Percentiles rank a stretch among this genome's conserved stretches.
Evolutionary conservation across 2,329 filamentous ascomycete genomes (phyloP).

Genomic region (Aspergillus niger): DNA sequence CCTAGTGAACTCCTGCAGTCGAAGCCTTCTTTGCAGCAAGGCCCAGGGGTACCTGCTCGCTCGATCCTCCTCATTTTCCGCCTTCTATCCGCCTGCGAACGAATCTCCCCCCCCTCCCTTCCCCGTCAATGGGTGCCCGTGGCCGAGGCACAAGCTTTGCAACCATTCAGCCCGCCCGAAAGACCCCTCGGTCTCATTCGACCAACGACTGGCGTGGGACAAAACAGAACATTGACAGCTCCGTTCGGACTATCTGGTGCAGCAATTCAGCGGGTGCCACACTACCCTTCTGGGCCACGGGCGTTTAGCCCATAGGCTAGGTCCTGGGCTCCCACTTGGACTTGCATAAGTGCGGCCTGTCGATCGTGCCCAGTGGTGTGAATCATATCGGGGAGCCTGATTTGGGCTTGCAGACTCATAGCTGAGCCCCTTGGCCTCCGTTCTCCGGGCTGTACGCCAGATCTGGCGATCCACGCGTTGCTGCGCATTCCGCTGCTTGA

Average conservation of each 20-base stretch:
- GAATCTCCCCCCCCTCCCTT: neutral
- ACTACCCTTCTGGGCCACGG: constrained; percentile 26
- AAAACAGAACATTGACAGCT: constrained; percentile 4
- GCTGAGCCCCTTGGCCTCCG: constrained; percentile 13
- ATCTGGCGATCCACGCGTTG: constrained; percentile 20
- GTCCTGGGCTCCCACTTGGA: constrained; percentile 27
- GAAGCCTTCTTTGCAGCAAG: constrained; percentile 12
- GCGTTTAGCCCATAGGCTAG: constrained; percentile 29
- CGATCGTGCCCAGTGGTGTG: constrained; percentile 28
- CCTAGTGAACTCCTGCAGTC: constrained; percentile 11
- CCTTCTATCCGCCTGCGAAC: neutral
- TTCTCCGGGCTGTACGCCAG: constrained; percentile 16
- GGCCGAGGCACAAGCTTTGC: constrained; percentile 12
- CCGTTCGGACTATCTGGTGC: constrained; percentile 14
- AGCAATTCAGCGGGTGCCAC: constrained; percentile 15
- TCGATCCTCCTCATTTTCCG: neutral
- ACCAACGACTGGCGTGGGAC: constrained; percentile 12
- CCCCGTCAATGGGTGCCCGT: constrained; percentile 11
- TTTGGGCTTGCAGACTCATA: constrained; percentile 19
- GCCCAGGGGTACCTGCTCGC: constrained; percentile 3
- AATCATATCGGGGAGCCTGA: constrained; percentile 11
- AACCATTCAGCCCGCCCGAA: constrained; percentile 12
- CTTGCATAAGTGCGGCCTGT: constrained; percentile 38
- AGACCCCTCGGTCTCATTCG: constrained; percentile 5
- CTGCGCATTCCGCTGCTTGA: constrained; percentile 13